Conservation (phyloP, 2,329 filamentous ascomycete species). For the Penicillium thymicola region DNA sequence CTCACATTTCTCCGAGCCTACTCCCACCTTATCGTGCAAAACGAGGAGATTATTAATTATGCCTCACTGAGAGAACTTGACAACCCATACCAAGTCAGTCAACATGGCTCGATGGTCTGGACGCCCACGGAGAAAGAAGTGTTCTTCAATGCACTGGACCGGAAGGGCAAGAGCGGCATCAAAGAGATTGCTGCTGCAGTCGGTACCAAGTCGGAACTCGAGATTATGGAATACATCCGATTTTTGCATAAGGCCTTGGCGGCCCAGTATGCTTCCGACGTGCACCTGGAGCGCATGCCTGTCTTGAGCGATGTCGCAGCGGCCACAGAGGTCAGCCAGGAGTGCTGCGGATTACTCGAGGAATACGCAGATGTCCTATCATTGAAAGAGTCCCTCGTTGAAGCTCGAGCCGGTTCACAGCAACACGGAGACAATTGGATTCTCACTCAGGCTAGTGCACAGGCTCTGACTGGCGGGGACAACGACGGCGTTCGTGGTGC, state of each 20-base stretch:
- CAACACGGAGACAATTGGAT: slow-evolving; percentile 67
- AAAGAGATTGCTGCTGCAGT: slow-evolving; percentile 61
- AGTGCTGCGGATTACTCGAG: slow-evolving; percentile 66
- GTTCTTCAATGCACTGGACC: slow-evolving; percentile 65
- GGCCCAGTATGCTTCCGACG: slow-evolving; percentile 38
- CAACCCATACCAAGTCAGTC: slow-evolving; percentile 44
- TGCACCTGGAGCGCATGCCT: slow-evolving; percentile 35
- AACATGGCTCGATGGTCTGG: slow-evolving; percentile 71
- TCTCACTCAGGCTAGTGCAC: slow-evolving; percentile 46
- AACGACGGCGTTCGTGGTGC: slow-evolving; percentile 28
- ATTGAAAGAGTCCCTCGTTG: slow-evolving; percentile 60
- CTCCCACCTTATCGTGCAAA: slow-evolving; percentile 52
- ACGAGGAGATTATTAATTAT: slow-evolving; percentile 46
- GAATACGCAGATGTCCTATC: slow-evolving; percentile 64
- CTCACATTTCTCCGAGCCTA: slow-evolving; percentile 52
- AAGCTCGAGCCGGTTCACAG: slow-evolving; percentile 57
- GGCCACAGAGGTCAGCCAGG: slow-evolving; percentile 66
- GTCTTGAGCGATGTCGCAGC: slow-evolving; percentile 61
- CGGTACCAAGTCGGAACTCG: slow-evolving; percentile 67
- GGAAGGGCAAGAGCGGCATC: slow-evolving; percentile 62
- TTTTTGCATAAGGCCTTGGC: slow-evolving; percentile 56
- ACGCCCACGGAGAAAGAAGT: slow-evolving; percentile 64
- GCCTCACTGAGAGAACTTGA: slow-evolving; percentile 6
- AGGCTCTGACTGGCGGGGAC: slow-evolving; percentile 30
- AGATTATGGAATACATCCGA: slow-evolving; percentile 68